Evolutionary conservation across 1,284 basidiomycete species (phyloP).

Genomic region (Xanthoconium separans): DNA sequence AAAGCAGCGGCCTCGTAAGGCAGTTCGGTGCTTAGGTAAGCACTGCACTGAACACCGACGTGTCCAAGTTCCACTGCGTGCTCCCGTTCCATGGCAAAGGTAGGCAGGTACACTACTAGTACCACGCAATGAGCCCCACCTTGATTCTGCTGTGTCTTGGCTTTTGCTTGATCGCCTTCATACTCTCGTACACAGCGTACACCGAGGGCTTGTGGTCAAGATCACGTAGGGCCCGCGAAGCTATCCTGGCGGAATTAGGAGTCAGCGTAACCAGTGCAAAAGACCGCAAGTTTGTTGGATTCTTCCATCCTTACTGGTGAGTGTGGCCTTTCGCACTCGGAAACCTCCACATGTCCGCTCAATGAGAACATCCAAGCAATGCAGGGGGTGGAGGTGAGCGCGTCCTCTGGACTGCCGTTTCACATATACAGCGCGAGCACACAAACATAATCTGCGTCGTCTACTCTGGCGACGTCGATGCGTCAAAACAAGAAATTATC

Average conservation of each 20-base stretch:
- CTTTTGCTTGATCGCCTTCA: constrained; percentile 8
- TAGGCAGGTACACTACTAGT: too few species aligned
- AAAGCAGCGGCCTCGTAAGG: too few species aligned
- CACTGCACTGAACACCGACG: too few species aligned
- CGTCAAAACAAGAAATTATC: constrained; percentile 82
- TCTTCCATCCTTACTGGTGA: constrained; percentile 97
- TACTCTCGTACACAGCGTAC: constrained; percentile 26
- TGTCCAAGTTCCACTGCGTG: too few species aligned
- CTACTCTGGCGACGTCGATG: constrained; percentile 86
- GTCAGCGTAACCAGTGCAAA: background rate
- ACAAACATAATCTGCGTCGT: constrained; percentile 76
- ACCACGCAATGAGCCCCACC: constrained; percentile 17
- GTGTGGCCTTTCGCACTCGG: constrained; percentile 30
- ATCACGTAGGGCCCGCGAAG: constrained; percentile 20
- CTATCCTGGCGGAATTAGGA: constrained; percentile 21
- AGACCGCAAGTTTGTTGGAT: constrained; percentile 63
- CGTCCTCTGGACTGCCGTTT: constrained; percentile 92
- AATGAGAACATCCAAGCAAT: constrained; percentile 61
- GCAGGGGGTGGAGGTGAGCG: constrained; percentile 97
- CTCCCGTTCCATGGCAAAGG: too few species aligned
- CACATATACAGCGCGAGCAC: constrained; percentile 74
- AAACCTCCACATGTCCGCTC: too few species aligned
- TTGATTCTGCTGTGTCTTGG: constrained; percentile 22
- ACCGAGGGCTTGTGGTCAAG: constrained; percentile 22
- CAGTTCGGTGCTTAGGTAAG: too few species aligned